These are phyloP conservation scores for Macrolepiota albuminosa DNA, from an alignment of 768 basidiomycete species.

Conservation along the genomic window DNA sequence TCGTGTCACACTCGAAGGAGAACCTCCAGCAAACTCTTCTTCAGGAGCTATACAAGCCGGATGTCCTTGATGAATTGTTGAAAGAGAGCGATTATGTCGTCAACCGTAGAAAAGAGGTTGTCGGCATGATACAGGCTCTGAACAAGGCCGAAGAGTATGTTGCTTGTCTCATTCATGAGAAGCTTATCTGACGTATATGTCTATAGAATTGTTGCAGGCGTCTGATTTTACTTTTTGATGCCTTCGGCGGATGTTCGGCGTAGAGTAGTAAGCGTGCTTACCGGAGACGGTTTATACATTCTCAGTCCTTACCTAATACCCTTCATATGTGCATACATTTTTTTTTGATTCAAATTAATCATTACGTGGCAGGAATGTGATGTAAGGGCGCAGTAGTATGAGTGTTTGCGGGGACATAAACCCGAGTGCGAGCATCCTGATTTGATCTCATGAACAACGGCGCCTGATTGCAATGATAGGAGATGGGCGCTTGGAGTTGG, in stretches of 20 bases:
- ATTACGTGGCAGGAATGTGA: neutral
- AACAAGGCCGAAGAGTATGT: conserved; percentile 96
- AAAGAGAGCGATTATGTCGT: conserved; percentile 94
- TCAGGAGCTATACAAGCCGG: conserved; percentile 95
- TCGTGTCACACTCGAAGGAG: conserved; percentile 93
- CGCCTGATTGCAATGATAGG: conserved; percentile 10
- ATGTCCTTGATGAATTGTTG: conserved; percentile 89
- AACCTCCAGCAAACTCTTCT: conserved; percentile 90
- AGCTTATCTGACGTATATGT: conserved; percentile 1
- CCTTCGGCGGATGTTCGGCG: conserved; percentile 1
- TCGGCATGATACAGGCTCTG: conserved; percentile 88
- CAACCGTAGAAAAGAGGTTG: conserved; percentile 88
- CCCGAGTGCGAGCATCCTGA: neutral
- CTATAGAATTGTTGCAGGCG: conserved; percentile 59
- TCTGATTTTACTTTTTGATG: conserved; percentile 24
- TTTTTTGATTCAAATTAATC: conserved; percentile 12
- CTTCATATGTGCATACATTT: conserved; percentile 18
- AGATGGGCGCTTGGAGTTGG: conserved; percentile 2
- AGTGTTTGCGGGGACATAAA: neutral
- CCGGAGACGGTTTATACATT: conserved; percentile 19
- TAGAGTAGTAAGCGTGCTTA: conserved; percentile 17
- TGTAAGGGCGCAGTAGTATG: neutral
- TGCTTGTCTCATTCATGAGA: conserved; percentile 1
- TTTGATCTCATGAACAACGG: neutral
- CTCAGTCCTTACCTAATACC: conserved; percentile 25